Conservation (phyloP, 2,329 filamentous ascomycete species). For the Hypoxylon sp. region DNA sequence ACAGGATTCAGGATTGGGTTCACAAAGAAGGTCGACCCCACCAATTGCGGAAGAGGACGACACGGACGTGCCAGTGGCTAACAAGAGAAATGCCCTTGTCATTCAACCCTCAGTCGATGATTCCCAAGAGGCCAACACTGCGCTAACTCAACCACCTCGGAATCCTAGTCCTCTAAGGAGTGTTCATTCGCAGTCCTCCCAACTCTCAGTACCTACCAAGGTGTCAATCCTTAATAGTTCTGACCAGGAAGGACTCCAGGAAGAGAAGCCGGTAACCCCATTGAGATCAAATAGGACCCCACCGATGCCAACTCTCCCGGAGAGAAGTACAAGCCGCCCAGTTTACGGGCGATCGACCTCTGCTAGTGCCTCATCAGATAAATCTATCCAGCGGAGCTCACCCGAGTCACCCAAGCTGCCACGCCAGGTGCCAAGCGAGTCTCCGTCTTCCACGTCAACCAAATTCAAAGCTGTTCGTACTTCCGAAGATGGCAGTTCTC, state of each 20-base stretch:
- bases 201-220: slow-evolving; percentile 43
- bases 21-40: slow-evolving; percentile 58
- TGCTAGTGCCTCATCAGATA: slow-evolving; percentile 27
- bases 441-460: slow-evolving; percentile 64
- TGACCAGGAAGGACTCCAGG: slow-evolving; percentile 25
- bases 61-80: slow-evolving; percentile 21
- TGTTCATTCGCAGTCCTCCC: slow-evolving; percentile 36
- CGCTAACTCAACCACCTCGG: slow-evolving; percentile 40
- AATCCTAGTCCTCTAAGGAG: slow-evolving; percentile 44
- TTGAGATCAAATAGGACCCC: slow-evolving; percentile 48
- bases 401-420: slow-evolving; percentile 52
- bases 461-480: slow-evolving; percentile 69
- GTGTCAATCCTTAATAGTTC: slow-evolving; percentile 44
- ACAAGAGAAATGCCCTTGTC: slow-evolving; percentile 41
- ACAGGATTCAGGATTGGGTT: slow-evolving; percentile 54
- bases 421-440: slow-evolving; percentile 63
- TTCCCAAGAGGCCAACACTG: slow-evolving; percentile 30
- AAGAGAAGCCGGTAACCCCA: slow-evolving; percentile 47
- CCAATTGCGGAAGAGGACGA: slow-evolving; percentile 60
- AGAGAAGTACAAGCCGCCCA: slow-evolving; percentile 51
- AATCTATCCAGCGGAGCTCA: slow-evolving; percentile 38
- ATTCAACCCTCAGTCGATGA: slow-evolving; percentile 35
- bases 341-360: slow-evolving; percentile 41
- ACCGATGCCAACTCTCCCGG: slow-evolving; percentile 52
- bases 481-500: slow-evolving; percentile 70